These are phyloP conservation scores for Lecanicillium sp. DNA, from an alignment of 2,329 filamentous ascomycete genomes.

Conservation along the genomic window DNA sequence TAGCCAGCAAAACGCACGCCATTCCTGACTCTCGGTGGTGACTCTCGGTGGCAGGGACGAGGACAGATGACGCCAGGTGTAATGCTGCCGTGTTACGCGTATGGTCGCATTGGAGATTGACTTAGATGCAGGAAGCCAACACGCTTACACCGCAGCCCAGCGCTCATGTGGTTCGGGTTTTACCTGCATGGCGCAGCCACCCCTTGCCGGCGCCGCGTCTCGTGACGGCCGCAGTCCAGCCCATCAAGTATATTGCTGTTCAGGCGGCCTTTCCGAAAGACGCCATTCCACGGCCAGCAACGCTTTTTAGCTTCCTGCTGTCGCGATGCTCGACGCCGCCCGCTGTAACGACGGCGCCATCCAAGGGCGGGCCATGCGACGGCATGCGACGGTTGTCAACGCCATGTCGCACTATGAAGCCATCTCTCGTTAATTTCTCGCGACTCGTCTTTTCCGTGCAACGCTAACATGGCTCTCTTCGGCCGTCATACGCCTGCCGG, in stretches of 20 bases:
- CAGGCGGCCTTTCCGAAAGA: background rate
- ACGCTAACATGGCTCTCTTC: background rate
- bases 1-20: background rate
- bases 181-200: background rate
- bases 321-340: too few species aligned
- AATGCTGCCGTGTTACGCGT: constrained; percentile 2
- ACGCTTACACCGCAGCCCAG: background rate
- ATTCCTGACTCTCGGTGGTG: background rate
- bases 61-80: background rate
- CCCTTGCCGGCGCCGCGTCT: background rate
- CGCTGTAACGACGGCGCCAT: too few species aligned
- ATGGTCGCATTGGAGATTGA: constrained; percentile 6
- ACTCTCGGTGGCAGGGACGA: background rate
- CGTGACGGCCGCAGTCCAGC: constrained; percentile 2
- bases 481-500: background rate
- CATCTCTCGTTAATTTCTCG: too few species aligned
- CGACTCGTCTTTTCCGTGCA: too few species aligned
- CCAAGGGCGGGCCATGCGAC: too few species aligned
- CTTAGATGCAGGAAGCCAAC: constrained; percentile 4
- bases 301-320: too few species aligned
- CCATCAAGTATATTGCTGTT: too few species aligned
- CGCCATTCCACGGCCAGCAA: constrained; percentile 1
- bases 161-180: background rate
- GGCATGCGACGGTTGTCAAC: too few species aligned
- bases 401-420: too few species aligned